phyloP scores from a whole-genome alignment of 2,329 filamentous ascomycete species.

The Aureobasidium sp. region DNA sequence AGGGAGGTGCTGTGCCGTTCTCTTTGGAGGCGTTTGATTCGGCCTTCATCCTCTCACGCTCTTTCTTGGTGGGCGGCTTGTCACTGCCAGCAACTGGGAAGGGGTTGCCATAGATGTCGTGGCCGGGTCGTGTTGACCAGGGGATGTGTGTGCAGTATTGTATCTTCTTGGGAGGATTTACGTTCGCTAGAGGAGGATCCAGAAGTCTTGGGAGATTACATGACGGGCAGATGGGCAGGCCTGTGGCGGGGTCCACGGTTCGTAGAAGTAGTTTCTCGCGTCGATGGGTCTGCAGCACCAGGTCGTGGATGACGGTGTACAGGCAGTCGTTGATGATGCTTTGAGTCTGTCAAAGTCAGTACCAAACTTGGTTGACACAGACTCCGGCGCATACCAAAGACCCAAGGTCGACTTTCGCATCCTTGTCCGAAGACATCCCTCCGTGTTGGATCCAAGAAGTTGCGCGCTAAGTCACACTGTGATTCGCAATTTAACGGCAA shows the following conservation, averaged over 20 bases:
- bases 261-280: slow-evolving; percentile 72
- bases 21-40: slow-evolving; percentile 22
- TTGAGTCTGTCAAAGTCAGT: slow-evolving; percentile 30
- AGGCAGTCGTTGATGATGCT: slow-evolving; percentile 65
- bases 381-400: neutral
- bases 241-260: slow-evolving; percentile 62
- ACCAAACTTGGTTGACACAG: neutral
- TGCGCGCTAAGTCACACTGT: neutral
- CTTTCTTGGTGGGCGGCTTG: slow-evolving; percentile 55
- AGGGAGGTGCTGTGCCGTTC: slow-evolving; percentile 23
- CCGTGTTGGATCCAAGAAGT: neutral
- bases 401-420: slow-evolving; percentile 10
- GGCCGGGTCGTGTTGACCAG: slow-evolving; percentile 66
- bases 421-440: slow-evolving; percentile 8
- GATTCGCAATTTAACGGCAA: neutral
- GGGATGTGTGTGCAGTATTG: slow-evolving; percentile 74
- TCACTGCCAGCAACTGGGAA: slow-evolving; percentile 60
- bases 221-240: slow-evolving; percentile 63
- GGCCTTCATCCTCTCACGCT: slow-evolving; percentile 55
- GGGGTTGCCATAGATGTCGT: slow-evolving; percentile 75
- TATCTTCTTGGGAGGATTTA: slow-evolving; percentile 32
- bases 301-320: slow-evolving; percentile 67
- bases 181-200: slow-evolving; percentile 53
- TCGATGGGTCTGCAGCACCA: slow-evolving; percentile 65
- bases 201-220: slow-evolving; percentile 67